Conservation (phyloP, 2,329 filamentous ascomycete genomes). For the Arachnomyces sp. region DNA sequence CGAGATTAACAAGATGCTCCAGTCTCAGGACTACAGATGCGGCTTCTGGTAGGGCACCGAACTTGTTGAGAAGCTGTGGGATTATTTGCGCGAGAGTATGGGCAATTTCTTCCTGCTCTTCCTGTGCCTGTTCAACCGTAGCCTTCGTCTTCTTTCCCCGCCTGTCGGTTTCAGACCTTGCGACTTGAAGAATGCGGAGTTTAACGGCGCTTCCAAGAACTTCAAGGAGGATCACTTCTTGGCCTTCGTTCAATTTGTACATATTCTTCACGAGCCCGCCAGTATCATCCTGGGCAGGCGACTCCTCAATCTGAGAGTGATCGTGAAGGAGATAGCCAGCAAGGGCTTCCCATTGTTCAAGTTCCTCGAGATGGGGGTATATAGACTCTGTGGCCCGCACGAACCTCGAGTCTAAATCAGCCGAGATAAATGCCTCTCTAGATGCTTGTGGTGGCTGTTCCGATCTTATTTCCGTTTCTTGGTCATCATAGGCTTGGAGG, state of each 20-base stretch:
- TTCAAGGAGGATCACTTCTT: slow-evolving; percentile 80
- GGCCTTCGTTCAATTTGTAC: slow-evolving; percentile 63
- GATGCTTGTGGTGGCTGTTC: slow-evolving; percentile 18
- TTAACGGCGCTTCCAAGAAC: slow-evolving; percentile 78
- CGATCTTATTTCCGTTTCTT: slow-evolving; percentile 35
- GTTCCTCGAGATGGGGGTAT: slow-evolving; percentile 70
- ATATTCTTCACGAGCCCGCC: slow-evolving; percentile 60
- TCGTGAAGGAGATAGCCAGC: slow-evolving; percentile 89
- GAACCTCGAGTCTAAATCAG: slow-evolving; percentile 68
- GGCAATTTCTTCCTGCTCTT: slow-evolving; percentile 69
- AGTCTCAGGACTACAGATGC: slow-evolving; percentile 78
- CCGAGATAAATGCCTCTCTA: slow-evolving; percentile 46
- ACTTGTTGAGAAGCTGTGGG: slow-evolving; percentile 82
- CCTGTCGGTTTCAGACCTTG: slow-evolving; percentile 52
- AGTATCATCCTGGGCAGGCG: slow-evolving; percentile 48
- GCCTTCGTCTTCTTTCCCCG: slow-evolving; percentile 49
- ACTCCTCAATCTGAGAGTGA: slow-evolving; percentile 58
- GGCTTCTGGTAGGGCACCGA: slow-evolving; percentile 78
- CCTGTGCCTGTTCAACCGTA: slow-evolving; percentile 53
- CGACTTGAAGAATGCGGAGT: slow-evolving; percentile 56
- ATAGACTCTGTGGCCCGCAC: slow-evolving; percentile 77
- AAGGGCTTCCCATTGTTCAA: slow-evolving; percentile 79
- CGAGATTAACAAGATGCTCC: slow-evolving; percentile 76
- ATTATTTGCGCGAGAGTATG: slow-evolving; percentile 70
- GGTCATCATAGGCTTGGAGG: slow-evolving; percentile 69